phyloP scores from a whole-genome alignment of 441 rosid genomes.

The Brassica balearica region DNA sequence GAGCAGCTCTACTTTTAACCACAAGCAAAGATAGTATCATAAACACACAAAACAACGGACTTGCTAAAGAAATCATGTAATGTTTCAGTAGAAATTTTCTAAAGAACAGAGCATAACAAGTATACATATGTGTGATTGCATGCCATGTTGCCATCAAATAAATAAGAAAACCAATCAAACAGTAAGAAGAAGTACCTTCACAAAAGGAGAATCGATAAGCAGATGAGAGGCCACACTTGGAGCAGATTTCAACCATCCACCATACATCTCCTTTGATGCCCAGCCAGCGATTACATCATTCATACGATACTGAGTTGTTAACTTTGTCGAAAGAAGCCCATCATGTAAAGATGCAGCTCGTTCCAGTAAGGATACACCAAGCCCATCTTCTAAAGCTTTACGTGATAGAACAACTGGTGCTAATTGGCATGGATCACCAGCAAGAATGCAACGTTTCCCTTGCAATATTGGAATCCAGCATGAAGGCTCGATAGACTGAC shows the following conservation, averaged over 20 bases:
- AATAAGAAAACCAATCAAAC: constrained; percentile 35
- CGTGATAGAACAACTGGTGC: constrained; percentile 94
- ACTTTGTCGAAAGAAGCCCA: constrained; percentile 68
- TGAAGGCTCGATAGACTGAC: constrained; percentile 95
- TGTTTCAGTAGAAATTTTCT: neutral
- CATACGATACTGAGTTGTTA: constrained; percentile 93
- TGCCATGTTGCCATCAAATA: constrained; percentile 8
- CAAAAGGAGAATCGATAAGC: constrained; percentile 89
- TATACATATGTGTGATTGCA: neutral
- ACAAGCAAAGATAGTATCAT: constrained; percentile 2
- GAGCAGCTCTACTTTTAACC: neutral
- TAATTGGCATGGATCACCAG: constrained; percentile 95
- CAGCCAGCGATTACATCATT: constrained; percentile 93
- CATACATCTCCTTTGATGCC: constrained; percentile 99
- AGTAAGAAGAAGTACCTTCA: constrained; percentile 66
- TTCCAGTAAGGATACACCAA: constrained; percentile 87
- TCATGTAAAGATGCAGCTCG: constrained; percentile 81
- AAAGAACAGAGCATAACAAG: no score
- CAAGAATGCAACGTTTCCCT: constrained; percentile 88
- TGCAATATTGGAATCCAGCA: constrained; percentile 96
- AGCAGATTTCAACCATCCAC: constrained; percentile 79
- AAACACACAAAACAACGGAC: neutral
- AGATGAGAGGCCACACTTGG: constrained; percentile 78
- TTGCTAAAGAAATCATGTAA: neutral
- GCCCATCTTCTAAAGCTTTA: constrained; percentile 91